Base-by-base conservation (phyloP, 768 basidiomycete genomes). In the Russula earlei region DNA sequence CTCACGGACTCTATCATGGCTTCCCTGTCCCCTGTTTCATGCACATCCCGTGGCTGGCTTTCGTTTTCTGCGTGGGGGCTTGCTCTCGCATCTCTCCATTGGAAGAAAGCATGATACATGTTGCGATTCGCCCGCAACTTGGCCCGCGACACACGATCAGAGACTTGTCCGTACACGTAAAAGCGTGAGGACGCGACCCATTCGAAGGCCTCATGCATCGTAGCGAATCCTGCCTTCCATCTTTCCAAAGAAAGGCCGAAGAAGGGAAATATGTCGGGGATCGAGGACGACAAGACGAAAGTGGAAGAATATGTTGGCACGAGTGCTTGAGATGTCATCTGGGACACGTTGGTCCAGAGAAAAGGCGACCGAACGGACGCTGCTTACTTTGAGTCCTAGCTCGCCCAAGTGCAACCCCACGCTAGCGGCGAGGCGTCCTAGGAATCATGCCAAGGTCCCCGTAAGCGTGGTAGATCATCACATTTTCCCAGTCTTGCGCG, bases 391-490 rank as follows among this genome's bases (percentile, higher is more conserved):
- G 19, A 87, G 66, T 0, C 85, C 86, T 41, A 78, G 73, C 22
- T 67, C 69, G 5, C 79, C 78, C 0, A 83, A 65, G 2, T 68
- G 63, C 3, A 87, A 61, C 3, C 83, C 81, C 45, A 69, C 68
- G 51, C 77, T 77, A 38, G 75, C 73, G 9, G 73, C 76, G 17
- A 87, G 66, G 14, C 83, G 66, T 10, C 80, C 77, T 46, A 87
- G 67, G 15, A 37, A 87, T 83, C 78, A 85, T 84, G 0, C 82
- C 82, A 17, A 87, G 72, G 62, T 87, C 86, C 9, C 86, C 86
- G 62, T 85, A 87, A 1, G 79, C 77, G 55, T 80, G 75, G 62
- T 78, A 78, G 67, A 85, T 78, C 22, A 73, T 64, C 15, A 78
- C 67, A 20, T 80, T 71, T 22, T 81, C 72, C 67, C 70, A 79